Evolutionary conservation across 495 filamentous ascomycete species (phyloP).

Genomic region (Lepidopterella palustris): DNA sequence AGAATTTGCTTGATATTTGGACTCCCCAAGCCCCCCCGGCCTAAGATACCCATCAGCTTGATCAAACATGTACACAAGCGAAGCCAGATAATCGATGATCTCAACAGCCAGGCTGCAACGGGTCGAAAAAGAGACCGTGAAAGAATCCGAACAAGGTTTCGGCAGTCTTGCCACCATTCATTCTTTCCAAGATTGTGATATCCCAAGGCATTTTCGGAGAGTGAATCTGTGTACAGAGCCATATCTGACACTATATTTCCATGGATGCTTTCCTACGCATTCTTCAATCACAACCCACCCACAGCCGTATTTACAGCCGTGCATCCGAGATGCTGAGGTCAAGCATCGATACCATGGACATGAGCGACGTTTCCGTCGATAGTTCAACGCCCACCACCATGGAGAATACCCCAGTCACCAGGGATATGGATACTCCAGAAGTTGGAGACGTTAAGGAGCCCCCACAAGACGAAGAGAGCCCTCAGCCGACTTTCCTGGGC

Average conservation of each 20-base stretch:
- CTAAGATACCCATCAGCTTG: no score
- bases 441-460: background rate
- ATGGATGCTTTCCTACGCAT: background rate
- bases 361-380: background rate
- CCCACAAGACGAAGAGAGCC: background rate
- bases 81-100: background rate
- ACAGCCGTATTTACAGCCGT: background rate
- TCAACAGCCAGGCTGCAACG: background rate
- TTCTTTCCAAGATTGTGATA: no score
- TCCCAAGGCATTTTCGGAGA: no score
- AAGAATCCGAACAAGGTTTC: background rate
- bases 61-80: background rate
- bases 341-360: background rate
- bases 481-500: conserved; percentile 11
- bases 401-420: background rate
- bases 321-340: background rate
- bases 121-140: background rate
- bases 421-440: background rate
- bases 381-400: background rate
- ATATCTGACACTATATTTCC: no score
- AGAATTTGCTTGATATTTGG: background rate
- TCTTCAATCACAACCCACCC: background rate
- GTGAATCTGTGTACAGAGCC: no score
- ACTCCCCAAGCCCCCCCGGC: no score
- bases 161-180: no score